phyloP scores from a whole-genome alignment of 257 asterid species.

The Capsicum rhomboideum region DNA sequence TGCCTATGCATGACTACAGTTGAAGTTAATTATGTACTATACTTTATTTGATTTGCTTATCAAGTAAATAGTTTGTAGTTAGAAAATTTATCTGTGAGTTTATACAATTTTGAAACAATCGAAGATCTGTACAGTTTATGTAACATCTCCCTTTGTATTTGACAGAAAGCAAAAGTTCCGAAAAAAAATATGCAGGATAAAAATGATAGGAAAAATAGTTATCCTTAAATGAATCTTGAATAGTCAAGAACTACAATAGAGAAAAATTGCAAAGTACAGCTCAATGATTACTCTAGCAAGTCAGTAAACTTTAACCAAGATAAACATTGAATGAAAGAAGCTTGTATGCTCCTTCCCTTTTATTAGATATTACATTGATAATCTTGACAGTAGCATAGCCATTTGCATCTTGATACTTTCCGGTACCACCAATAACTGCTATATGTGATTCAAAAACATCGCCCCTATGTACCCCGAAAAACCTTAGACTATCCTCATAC shows the following conservation, averaged over 20 bases:
- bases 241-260: neutral
- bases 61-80: neutral
- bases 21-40: neutral
- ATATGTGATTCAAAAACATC: slow-evolving; percentile 52
- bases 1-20: neutral
- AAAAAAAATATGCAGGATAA: neutral
- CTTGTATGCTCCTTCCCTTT: neutral
- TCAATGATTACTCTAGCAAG: neutral
- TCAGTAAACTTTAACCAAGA: slow-evolving; percentile 11
- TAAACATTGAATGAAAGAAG: slow-evolving; percentile 13
- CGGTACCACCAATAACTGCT: slow-evolving; percentile 71
- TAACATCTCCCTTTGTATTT: neutral
- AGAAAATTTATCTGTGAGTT: neutral
- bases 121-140: neutral
- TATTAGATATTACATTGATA: slow-evolving; percentile 5
- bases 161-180: neutral
- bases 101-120: no score
- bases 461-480: slow-evolving; percentile 54
- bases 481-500: slow-evolving; percentile 40
- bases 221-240: neutral
- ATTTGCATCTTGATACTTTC: slow-evolving; percentile 62
- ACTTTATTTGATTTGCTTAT: neutral
- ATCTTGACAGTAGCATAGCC: slow-evolving; percentile 47
- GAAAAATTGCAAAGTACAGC: neutral
- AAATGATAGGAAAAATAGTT: neutral